Conservation (phyloP, 352 stramenopile species). For the Blastocystis sp. region DNA sequence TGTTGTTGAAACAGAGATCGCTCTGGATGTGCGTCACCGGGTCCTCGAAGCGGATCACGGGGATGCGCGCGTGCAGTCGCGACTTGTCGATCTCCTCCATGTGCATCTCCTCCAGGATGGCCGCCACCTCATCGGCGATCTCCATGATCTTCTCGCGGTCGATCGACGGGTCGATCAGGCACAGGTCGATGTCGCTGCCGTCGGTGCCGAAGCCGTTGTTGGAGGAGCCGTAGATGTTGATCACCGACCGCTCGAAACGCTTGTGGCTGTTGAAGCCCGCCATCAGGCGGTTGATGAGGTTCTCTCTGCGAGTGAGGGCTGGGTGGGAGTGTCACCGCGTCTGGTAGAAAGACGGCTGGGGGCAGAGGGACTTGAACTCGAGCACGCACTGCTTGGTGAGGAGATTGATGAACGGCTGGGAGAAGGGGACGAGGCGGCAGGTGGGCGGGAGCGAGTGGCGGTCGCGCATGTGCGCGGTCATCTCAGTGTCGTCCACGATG, state of each 20-base stretch:
- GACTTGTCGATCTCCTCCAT: slow-evolving; percentile 70
- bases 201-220: slow-evolving; percentile 92
- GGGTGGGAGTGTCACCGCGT: neutral
- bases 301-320: neutral
- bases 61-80: slow-evolving; percentile 83
- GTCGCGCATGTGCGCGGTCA: slow-evolving; percentile 1
- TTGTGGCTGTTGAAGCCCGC: slow-evolving; percentile 16
- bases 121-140: slow-evolving; percentile 75
- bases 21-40: slow-evolving; percentile 78
- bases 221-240: slow-evolving; percentile 86
- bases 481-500: neutral
- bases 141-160: slow-evolving; percentile 26
- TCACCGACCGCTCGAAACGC: neutral
- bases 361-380: neutral
- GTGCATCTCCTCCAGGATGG: slow-evolving; percentile 46
- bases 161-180: slow-evolving; percentile 73
- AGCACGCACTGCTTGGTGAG: neutral
- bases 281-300: slow-evolving; percentile 47
- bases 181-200: slow-evolving; percentile 88
- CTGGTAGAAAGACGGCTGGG: slow-evolving; percentile 5
- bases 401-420: slow-evolving; percentile 3
- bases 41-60: slow-evolving; percentile 94
- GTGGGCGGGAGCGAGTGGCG: neutral
- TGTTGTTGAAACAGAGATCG: slow-evolving; percentile 90
- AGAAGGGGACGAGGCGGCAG: neutral